Conservation (phyloP, 495 filamentous ascomycete species). For the Trichoderma reesei region DNA sequence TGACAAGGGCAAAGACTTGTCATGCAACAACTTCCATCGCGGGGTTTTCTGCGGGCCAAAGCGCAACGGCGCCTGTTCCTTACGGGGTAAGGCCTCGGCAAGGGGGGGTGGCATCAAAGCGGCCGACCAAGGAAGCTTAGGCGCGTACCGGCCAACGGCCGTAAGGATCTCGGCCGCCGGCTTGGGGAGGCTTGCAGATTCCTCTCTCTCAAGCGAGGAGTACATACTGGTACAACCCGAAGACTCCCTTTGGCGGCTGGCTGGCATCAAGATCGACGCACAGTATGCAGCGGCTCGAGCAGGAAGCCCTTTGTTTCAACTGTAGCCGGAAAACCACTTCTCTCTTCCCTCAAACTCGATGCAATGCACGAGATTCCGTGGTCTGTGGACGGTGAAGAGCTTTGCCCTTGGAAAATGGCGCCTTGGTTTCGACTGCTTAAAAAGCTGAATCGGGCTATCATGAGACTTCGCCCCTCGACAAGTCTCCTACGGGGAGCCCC, state of each 20-base stretch:
- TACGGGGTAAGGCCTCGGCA: background rate
- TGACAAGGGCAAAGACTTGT: constrained; percentile 2
- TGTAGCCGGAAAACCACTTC: background rate
- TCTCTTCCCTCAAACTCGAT: background rate
- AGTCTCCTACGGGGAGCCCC: background rate
- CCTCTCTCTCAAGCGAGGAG: background rate
- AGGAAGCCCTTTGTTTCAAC: background rate
- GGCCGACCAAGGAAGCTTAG: background rate
- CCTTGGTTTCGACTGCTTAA: too few relatives aligned
- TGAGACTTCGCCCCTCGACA: too few relatives aligned
- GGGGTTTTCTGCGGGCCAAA: constrained; percentile 6
- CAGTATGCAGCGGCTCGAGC: background rate
- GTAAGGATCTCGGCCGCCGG: constrained; percentile 6
- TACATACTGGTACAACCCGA: background rate
- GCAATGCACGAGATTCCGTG: too few relatives aligned
- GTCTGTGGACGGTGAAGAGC: too few relatives aligned
- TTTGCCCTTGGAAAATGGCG: too few relatives aligned
- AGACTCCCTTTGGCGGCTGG: background rate
- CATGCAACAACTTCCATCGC: constrained; percentile 2
- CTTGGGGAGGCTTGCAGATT: background rate
- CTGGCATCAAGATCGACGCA: background rate
- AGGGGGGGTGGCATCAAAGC: background rate
- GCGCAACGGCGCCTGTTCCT: constrained; percentile 3
- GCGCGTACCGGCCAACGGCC: constrained; percentile 3
- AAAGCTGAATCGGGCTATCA: too few relatives aligned